Percentiles rank a stretch among this genome's conserved stretches.
phyloP scores from a whole-genome alignment of 345 rosid species.

The Eucalyptus albens region DNA sequence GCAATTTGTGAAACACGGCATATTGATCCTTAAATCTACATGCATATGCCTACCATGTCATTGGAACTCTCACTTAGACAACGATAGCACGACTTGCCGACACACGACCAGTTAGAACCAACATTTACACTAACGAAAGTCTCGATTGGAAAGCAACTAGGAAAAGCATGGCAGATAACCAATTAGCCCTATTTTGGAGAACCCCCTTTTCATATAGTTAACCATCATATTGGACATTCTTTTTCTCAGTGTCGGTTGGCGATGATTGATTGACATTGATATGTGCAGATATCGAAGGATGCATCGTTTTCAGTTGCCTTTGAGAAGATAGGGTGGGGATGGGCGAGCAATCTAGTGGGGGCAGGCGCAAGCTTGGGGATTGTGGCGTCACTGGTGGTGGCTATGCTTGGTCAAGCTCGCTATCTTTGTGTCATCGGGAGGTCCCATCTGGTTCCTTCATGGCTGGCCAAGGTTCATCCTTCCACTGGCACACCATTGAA shows the following conservation, averaged over 20 bases:
- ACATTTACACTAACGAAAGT: neutral
- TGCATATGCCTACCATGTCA: neutral
- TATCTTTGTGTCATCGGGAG: conserved; percentile 91
- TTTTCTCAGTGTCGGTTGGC: neutral
- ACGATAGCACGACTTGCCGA: neutral
- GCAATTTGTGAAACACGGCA: neutral
- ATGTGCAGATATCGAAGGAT: conserved; percentile 30
- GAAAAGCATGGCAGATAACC: neutral
- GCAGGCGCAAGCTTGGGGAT: conserved; percentile 95
- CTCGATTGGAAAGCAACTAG: neutral
- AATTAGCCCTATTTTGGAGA: neutral
- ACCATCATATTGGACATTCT: neutral
- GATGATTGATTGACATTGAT: neutral
- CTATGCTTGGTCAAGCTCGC: conserved; percentile 97
- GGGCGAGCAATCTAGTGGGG: conserved; percentile 89
- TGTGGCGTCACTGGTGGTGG: conserved; percentile 88
- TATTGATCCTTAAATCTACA: neutral
- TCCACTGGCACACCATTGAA: conserved; percentile 91
- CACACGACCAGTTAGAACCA: neutral
- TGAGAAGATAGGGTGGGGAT: conserved; percentile 53
- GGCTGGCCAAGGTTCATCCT: conserved; percentile 92
- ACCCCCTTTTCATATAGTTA: neutral
- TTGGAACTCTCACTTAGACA: neutral
- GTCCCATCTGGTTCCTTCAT: conserved; percentile 74
- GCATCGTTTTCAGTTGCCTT: conserved; percentile 70